Conservation (phyloP, 2,329 filamentous ascomycete species). For the Fusarium hainanense region DNA sequence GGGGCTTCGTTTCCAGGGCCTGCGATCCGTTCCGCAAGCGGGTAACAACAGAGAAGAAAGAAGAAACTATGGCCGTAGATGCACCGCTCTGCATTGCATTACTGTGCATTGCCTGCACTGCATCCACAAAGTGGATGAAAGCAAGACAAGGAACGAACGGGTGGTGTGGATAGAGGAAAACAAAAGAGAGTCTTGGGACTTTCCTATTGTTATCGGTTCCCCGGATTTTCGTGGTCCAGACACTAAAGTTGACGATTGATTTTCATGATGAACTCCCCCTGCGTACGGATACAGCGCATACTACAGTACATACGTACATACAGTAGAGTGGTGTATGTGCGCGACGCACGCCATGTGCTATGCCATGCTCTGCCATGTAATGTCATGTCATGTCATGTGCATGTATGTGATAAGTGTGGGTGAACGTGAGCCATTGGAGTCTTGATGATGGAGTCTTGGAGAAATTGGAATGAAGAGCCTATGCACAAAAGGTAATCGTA, state of each 20-base stretch:
- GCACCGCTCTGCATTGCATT: conserved; percentile 1
- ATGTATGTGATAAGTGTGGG: background rate
- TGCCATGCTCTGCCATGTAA: background rate
- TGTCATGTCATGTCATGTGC: background rate
- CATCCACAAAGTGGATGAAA: conserved; percentile 31
- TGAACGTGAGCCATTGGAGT: conserved; percentile 4
- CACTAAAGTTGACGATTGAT: conserved; percentile 14
- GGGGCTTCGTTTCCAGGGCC: conserved; percentile 24
- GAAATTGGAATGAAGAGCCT: background rate
- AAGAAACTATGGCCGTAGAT: background rate
- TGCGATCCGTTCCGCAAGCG: conserved; percentile 28
- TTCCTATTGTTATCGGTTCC: conserved; percentile 33
- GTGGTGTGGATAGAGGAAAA: conserved; percentile 20
- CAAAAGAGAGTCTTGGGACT: conserved; percentile 1
- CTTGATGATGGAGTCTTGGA: background rate
- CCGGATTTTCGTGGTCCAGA: conserved; percentile 36
- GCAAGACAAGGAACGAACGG: conserved; percentile 6
- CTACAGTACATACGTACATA: background rate
- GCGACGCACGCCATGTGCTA: background rate
- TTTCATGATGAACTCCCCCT: conserved; percentile 16
- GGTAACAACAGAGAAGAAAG: background rate
- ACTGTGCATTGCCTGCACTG: background rate
- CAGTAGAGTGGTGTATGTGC: background rate
- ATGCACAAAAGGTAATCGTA: conserved; percentile 6
- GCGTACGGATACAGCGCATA: background rate